Conservation (phyloP, 768 basidiomycete genomes). For the Boletus patriciae region DNA sequence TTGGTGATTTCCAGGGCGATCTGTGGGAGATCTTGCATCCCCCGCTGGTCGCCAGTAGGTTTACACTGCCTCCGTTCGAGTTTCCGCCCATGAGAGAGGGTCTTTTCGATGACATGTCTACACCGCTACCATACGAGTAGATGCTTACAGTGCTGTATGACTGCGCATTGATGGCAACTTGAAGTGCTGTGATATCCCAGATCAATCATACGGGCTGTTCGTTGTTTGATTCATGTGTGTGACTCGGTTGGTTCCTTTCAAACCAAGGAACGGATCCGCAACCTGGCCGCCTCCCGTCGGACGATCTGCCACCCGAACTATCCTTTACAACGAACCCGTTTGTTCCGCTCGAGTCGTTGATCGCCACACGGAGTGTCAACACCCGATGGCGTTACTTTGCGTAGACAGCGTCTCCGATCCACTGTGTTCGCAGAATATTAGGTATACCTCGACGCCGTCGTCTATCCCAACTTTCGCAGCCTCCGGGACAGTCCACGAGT, state of each 20-base stretch:
- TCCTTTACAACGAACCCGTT: no score
- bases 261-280: not conserved
- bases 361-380: no score
- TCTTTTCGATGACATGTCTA: constrained; percentile 12
- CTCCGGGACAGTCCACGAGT: not conserved
- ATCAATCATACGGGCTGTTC: no score
- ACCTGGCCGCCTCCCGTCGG: not conserved
- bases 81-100: constrained; percentile 18
- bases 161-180: not conserved
- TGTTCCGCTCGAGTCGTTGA: not conserved
- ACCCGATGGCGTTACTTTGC: not conserved
- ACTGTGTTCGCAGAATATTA: not conserved
- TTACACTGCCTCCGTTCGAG: constrained; percentile 26
- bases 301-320: not conserved
- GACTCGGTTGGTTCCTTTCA: not conserved
- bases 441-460: not conserved
- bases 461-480: not conserved
- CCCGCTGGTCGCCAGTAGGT: constrained; percentile 17
- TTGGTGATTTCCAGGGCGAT: constrained; percentile 24
- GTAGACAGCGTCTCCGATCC: not conserved
- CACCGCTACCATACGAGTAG: not conserved
- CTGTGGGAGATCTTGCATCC: constrained; percentile 29
- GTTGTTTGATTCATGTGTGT: no score
- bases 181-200: not conserved
- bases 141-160: not conserved